A percentile compares a stretch with the other conserved stretches of the same genome.
These are phyloP conservation scores for Phialophora macrospora DNA, from an alignment of 2,329 filamentous ascomycete species.

Conservation along the genomic window DNA sequence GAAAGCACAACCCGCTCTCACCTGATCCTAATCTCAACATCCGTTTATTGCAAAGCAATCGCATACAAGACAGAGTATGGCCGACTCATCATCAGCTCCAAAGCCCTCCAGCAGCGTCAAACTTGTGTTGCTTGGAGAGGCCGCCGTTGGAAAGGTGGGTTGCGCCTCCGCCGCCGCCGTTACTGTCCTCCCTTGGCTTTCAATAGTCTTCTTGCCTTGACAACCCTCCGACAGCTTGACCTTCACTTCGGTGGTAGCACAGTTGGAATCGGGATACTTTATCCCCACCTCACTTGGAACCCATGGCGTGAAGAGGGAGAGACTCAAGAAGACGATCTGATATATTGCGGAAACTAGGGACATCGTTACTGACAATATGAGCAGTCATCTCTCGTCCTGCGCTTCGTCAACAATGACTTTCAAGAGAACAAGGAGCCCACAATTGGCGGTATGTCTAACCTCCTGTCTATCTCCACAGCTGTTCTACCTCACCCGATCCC, in stretches of 20 bases:
- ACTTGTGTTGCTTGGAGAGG: constrained; percentile 95
- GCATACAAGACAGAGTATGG: constrained; percentile 58
- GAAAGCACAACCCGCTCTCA: background rate
- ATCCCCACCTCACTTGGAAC: constrained; percentile 24
- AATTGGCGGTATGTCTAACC: constrained; percentile 76
- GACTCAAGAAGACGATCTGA: constrained; percentile 11
- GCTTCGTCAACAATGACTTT: constrained; percentile 99
- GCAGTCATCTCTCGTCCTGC: constrained; percentile 93
- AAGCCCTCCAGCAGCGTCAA: constrained; percentile 99
- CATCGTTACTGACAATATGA: constrained; percentile 30
- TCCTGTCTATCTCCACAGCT: constrained; percentile 1
- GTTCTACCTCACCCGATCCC: background rate
- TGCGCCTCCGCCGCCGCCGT: constrained; percentile 23
- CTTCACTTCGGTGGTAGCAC: constrained; percentile 20
- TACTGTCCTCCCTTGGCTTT: constrained; percentile 15
- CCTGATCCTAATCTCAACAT: constrained; percentile 1
- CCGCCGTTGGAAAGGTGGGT: constrained; percentile 93
- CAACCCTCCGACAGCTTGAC: constrained; percentile 16
- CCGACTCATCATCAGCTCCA: constrained; percentile 71
- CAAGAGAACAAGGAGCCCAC: constrained; percentile 99
- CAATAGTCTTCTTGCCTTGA: constrained; percentile 26
- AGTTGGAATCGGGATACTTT: constrained; percentile 30
- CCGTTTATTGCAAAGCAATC: background rate
- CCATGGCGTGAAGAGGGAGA: background rate
- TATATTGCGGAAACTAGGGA: background rate